These are phyloP conservation scores for Solanum bulbocastanum DNA, from an alignment of 257 asterid species.

Conservation along the genomic window DNA sequence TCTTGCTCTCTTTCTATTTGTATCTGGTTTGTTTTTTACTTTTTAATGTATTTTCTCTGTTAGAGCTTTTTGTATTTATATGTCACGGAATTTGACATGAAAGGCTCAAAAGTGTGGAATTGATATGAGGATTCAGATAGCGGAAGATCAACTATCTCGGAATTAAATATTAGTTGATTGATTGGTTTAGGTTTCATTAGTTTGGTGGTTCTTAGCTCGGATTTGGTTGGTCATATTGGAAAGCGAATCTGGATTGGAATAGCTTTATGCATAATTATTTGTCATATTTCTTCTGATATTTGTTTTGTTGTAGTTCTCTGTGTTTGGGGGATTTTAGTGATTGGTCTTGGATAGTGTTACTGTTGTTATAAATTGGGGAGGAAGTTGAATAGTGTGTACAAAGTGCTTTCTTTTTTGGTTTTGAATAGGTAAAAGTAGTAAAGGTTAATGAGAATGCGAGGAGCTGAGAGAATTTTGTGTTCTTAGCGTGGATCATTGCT, in stretches of 20 bases:
- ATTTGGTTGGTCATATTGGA: neutral
- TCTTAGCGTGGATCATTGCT: neutral
- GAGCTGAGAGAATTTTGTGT: neutral
- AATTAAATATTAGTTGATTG: neutral
- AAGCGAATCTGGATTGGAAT: neutral
- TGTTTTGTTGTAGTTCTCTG: neutral
- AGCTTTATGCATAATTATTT: neutral
- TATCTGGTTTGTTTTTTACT: neutral
- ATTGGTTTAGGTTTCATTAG: neutral
- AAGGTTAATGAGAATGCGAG: neutral
- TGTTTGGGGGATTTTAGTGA: neutral
- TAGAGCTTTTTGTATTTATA: neutral
- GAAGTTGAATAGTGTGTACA: neutral
- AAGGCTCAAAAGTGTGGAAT: neutral
- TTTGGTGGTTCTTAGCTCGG: neutral
- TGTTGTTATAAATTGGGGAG: neutral
- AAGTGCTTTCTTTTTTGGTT: neutral
- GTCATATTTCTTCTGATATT: neutral
- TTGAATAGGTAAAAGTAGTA: neutral
- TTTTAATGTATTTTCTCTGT: neutral
- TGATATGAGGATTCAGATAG: neutral
- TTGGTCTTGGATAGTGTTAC: neutral
- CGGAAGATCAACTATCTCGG: neutral
- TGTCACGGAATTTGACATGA: neutral
- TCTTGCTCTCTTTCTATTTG: neutral